Conservation (phyloP, 192 early-diverging fungal species). For the Rhizoclosmatium globosum region DNA sequence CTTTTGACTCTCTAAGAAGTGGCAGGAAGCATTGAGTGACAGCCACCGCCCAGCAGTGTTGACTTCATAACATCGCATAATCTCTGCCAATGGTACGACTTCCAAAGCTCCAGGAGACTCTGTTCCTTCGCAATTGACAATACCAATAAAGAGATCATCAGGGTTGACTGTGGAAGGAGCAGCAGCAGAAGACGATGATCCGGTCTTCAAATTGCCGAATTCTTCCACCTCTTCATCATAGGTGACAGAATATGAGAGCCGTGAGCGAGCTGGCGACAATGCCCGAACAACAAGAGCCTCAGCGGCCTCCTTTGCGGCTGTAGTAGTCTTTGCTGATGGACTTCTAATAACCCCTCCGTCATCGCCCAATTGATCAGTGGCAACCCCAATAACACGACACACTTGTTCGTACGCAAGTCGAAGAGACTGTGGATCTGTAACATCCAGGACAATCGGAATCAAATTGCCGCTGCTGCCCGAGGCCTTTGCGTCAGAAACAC, state of each 20-base stretch:
- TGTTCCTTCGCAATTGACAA: slow-evolving; percentile 52
- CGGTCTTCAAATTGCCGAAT: background rate
- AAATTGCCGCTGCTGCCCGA: slow-evolving; percentile 13
- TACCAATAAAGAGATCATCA: slow-evolving; percentile 43
- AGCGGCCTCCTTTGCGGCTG: background rate
- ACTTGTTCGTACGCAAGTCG: slow-evolving; percentile 23
- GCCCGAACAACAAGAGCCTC: background rate
- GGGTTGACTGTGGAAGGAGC: background rate
- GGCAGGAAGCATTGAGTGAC: slow-evolving; percentile 52
- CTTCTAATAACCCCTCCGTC: background rate
- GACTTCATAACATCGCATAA: slow-evolving; percentile 46
- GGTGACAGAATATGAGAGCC: background rate
- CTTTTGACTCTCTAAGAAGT: slow-evolving; percentile 38
- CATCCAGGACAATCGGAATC: slow-evolving; percentile 52
- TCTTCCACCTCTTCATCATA: slow-evolving; percentile 10
- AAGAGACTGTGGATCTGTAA: slow-evolving; percentile 36
- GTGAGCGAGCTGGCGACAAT: background rate
- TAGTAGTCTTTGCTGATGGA: background rate
- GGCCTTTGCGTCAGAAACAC: background rate
- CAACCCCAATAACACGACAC: slow-evolving; percentile 19
- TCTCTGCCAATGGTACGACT: slow-evolving; percentile 36
- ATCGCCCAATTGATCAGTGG: background rate
- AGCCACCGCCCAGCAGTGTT: slow-evolving; percentile 55
- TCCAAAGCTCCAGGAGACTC: slow-evolving; percentile 47
- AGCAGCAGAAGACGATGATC: too few relatives aligned